These are phyloP conservation scores for Beauveria asiatica DNA, from an alignment of 2,329 filamentous ascomycete species.

Conservation along the genomic window DNA sequence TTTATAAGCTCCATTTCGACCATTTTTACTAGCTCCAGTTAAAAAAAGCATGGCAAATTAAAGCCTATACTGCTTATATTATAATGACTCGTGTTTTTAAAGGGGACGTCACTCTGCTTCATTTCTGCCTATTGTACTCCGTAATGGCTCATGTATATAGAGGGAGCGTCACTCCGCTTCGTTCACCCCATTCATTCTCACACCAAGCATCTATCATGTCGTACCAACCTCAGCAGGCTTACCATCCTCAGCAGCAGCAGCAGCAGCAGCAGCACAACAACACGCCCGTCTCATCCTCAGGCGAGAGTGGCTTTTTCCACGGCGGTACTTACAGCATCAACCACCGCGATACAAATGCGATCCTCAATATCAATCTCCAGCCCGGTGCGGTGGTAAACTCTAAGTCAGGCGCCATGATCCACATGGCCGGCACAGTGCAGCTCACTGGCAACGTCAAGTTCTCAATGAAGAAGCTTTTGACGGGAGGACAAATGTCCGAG, in stretches of 20 bases:
- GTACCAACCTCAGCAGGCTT: neutral
- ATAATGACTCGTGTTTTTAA: neutral
- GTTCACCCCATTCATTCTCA: neutral
- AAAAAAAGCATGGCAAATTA: neutral
- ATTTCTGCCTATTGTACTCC: too few relatives aligned
- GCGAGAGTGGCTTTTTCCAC: too few relatives aligned
- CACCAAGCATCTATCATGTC: neutral
- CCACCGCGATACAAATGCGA: too few relatives aligned
- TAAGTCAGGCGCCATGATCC: too few relatives aligned
- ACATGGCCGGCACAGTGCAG: too few relatives aligned
- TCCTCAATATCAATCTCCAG: too few relatives aligned
- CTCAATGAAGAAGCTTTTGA: too few relatives aligned
- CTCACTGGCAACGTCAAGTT: too few relatives aligned
- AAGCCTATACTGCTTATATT: neutral
- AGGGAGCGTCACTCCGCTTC: neutral
- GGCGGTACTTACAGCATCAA: too few relatives aligned
- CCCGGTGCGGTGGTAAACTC: too few relatives aligned
- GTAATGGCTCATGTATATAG: neutral
- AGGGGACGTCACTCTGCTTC: too few relatives aligned
- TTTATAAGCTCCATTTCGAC: neutral
- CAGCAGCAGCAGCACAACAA: slow-evolving; percentile 9
- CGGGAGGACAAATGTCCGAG: too few relatives aligned
- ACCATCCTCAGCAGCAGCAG: slow-evolving; percentile 2
- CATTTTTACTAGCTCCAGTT: neutral
- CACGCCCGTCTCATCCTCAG: neutral